Base-by-base conservation (phyloP, 345 rosid species). In the Camelina hispida region DNA sequence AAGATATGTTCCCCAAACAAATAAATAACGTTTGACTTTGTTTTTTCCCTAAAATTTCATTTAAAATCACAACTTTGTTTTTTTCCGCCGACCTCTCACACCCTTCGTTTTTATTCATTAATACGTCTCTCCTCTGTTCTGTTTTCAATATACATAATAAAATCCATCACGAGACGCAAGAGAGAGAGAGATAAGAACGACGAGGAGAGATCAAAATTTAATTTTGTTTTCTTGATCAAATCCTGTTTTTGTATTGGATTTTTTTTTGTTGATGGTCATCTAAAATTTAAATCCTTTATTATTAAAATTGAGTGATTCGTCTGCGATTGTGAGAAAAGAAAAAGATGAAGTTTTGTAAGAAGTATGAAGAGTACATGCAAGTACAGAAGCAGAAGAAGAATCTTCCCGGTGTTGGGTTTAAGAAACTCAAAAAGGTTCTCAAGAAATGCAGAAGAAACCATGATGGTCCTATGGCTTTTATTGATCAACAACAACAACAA, bases 341-440 rank as follows among this genome's bases (percentile, higher is more conserved):
- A 3, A 48, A 70, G 64, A 93, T 94, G 97, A 91, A 94, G 88
- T 94, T 91, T 69, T 91, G 96, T 85, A 94, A 88, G 86, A 91
- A 83, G 74, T 94, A 91, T 54, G 87, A 81, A 32, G 93, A 88
- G 79, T 91, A 87, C 88, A 85, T 88, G 95, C 87, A 83, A 62
- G 89, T 64, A 5, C 93, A 88, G 40, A 78, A 84, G 81, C 81
- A 84, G 66, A 83, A 83, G 73, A 80, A 86, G 76, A 78, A 78
- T 72, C 82, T 88, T 6, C 97, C 96, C 14, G 87, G 84, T 6
- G 86, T 94, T 78, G 96, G 90, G n/a, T 84, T 91, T 81, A 94
- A 90, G 81, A 91, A 87, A 37, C 93, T 94, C 18, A 89, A 91
- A 81, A 91, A 90, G 84, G 86, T 91, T 55, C 78, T 91, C 77